Evolutionary conservation across 805 yeast genomes (phyloP), one percentile per base, ranked within the genome.

Genomic region (Metschnikowia rubicola): DNA sequence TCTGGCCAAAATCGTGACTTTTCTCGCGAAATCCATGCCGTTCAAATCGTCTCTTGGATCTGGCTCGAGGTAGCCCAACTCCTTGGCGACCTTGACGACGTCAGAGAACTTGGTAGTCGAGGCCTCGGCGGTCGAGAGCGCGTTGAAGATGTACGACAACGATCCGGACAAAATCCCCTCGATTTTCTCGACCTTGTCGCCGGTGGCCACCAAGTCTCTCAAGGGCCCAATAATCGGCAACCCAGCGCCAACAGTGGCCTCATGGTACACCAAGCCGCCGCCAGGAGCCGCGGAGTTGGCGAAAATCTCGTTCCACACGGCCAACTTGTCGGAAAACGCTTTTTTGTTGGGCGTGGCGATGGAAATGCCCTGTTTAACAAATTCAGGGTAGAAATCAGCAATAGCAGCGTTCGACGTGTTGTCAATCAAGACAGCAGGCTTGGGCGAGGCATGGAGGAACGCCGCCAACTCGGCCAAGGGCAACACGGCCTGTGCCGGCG

Each of bases 21-120:
- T 94, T 79, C 99, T 86, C 37, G 99, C 99, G 51, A 94, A 97
- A 64, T 94, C 99, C 65, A 94, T 78, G 45, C 99, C 99, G 68
- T 92, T 94, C 68, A 94, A 80, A 66, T 94, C 99, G 67, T 94
- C 99, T 72, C 99, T 85, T 68, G 99, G 99, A 68, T 94, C 99
- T 41, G 99, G 99, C 72, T 94, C 99, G 36, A 97, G 92, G 79
- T 89, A 94, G 43, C 99, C 99, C 55, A 89, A 75, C 43, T 83
- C 70, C 71, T 92, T 92, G 44, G 99, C 99, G 40, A 83, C 82
- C 53, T 79, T 75, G 48, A 94, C 98, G 42, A 94, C 84, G 46
- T 90, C 96, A 26, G 97, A 89, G 67, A 91, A 94, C 64, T 86
- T 87, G 50, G 81, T 78, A 42, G 78, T 74, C 39, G 70, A 62